Conservation (phyloP, 2,329 filamentous ascomycete genomes). For the Triangularia verruculosa region DNA sequence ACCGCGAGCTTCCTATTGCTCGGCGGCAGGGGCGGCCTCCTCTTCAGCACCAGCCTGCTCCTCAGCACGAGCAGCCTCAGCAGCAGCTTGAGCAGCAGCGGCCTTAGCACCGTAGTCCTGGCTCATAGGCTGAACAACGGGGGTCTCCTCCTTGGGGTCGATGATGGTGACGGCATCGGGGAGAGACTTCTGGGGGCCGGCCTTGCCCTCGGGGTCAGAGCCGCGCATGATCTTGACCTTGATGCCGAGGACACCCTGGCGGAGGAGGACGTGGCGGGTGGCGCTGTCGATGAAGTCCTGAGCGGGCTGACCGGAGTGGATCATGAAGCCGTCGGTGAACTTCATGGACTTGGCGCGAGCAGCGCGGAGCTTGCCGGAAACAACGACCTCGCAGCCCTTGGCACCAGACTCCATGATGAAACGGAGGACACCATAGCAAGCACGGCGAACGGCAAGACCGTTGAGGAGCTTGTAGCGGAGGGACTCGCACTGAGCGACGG, state of each 20-base stretch:
- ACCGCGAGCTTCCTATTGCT: slow-evolving; percentile 40
- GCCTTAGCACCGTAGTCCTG: slow-evolving; percentile 99
- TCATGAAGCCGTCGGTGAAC: slow-evolving; percentile 99
- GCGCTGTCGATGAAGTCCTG: slow-evolving; percentile 99
- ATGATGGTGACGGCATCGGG: slow-evolving; percentile 99
- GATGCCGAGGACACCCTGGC: slow-evolving; percentile 99
- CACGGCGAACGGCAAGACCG: slow-evolving; percentile 95
- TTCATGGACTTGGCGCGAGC: slow-evolving; percentile 99
- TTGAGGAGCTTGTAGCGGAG: slow-evolving; percentile 99
- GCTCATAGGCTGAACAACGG: slow-evolving; percentile 89
- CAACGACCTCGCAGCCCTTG: slow-evolving; percentile 99
- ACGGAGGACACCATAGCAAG: slow-evolving; percentile 99
- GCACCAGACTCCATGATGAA: slow-evolving; percentile 99
- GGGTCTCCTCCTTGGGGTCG: slow-evolving; percentile 99
- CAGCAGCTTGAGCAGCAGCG: slow-evolving; percentile 61
- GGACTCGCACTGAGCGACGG: slow-evolving; percentile 99
- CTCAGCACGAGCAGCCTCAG: slow-evolving; percentile 57
- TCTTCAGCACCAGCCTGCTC: slow-evolving; percentile 52
- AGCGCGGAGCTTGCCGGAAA: slow-evolving; percentile 97
- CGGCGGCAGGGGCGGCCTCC: slow-evolving; percentile 50
- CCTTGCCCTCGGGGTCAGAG: slow-evolving; percentile 98
- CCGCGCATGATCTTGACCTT: slow-evolving; percentile 99
- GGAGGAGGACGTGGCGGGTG: slow-evolving; percentile 98
- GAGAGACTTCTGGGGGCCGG: slow-evolving; percentile 93
- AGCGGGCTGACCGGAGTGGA: slow-evolving; percentile 99